Percentiles rank a stretch among this genome's conserved stretches.
Conservation (phyloP, 352 stramenopile species). For the Peronospora belbahrii region DNA sequence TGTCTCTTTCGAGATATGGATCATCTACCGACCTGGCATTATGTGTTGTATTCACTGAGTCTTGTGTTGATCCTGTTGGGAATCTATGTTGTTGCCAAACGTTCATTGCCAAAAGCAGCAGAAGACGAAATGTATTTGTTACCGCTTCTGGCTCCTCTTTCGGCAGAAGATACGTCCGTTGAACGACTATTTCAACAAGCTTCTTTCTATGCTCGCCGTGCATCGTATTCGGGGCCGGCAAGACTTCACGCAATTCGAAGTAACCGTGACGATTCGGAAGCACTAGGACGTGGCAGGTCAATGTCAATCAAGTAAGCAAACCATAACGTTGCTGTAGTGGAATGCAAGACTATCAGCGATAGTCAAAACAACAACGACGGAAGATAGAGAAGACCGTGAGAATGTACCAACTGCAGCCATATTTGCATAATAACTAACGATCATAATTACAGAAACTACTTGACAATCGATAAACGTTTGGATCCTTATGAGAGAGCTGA, state of each 20-base stretch:
- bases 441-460: neutral
- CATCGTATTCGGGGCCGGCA: slow-evolving; percentile 23
- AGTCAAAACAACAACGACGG: neutral
- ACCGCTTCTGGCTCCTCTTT: slow-evolving; percentile 38
- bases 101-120: slow-evolving; percentile 24
- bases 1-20: slow-evolving; percentile 82
- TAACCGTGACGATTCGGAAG: slow-evolving; percentile 12
- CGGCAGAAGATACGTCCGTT: slow-evolving; percentile 35
- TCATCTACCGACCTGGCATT: slow-evolving; percentile 52
- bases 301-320: slow-evolving; percentile 25
- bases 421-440: no score
- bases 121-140: slow-evolving; percentile 55
- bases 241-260: slow-evolving; percentile 11
- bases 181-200: slow-evolving; percentile 47
- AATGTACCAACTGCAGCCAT: neutral
- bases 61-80: slow-evolving; percentile 60
- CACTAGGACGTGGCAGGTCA: slow-evolving; percentile 30
- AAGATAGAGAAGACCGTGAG: slow-evolving; percentile 3
- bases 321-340: slow-evolving; percentile 1
- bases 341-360: no score
- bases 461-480: no score
- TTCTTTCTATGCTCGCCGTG: slow-evolving; percentile 40
- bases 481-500: no score
- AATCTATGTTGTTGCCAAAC: slow-evolving; percentile 64
- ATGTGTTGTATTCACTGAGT: slow-evolving; percentile 66